Percentiles rank a stretch among this genome's conserved stretches.
Conservation (phyloP, 2,329 filamentous ascomycete genomes). For the Fusarium xylarioides region DNA sequence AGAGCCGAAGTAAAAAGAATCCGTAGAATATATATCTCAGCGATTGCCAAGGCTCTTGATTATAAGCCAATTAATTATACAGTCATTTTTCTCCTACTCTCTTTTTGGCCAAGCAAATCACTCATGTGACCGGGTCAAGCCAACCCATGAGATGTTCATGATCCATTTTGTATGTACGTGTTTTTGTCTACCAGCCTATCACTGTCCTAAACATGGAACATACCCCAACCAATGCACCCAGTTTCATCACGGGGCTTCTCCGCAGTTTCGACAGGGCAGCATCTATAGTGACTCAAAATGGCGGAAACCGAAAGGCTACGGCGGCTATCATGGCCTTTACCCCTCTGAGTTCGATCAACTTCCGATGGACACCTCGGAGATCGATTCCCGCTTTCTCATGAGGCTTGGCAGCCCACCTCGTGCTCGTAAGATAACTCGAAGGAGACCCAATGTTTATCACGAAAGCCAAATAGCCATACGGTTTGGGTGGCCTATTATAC, state of each 20-base stretch:
- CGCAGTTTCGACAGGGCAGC: slow-evolving; percentile 27
- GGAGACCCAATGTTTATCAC: slow-evolving; percentile 1
- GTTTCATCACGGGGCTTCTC: slow-evolving; percentile 37
- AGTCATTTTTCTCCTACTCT: not conserved
- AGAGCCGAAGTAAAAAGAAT: not conserved
- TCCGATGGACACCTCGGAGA: slow-evolving; percentile 6
- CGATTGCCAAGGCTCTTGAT: not conserved
- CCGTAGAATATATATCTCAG: not conserved
- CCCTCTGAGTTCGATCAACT: not conserved
- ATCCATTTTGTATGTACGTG: not conserved
- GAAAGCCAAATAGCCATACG: slow-evolving; percentile 11
- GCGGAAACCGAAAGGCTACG: slow-evolving; percentile 5
- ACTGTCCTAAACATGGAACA: not conserved
- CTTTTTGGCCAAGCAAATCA: not conserved
- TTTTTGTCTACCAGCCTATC: not conserved
- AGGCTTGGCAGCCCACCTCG: slow-evolving; percentile 22
- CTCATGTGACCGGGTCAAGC: not conserved
- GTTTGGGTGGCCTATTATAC: slow-evolving; percentile 9
- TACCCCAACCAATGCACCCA: slow-evolving; percentile 23
- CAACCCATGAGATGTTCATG: not conserved
- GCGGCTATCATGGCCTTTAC: slow-evolving; percentile 1
- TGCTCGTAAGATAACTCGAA: slow-evolving; percentile 23
- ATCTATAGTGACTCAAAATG: slow-evolving; percentile 34
- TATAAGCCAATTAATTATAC: no score
- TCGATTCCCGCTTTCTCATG: slow-evolving; percentile 12